Percentiles rank a stretch among this genome's conserved stretches.
Evolutionary conservation across 306 rosid species (phyloP).

Genomic region (Inga oerstediana): DNA sequence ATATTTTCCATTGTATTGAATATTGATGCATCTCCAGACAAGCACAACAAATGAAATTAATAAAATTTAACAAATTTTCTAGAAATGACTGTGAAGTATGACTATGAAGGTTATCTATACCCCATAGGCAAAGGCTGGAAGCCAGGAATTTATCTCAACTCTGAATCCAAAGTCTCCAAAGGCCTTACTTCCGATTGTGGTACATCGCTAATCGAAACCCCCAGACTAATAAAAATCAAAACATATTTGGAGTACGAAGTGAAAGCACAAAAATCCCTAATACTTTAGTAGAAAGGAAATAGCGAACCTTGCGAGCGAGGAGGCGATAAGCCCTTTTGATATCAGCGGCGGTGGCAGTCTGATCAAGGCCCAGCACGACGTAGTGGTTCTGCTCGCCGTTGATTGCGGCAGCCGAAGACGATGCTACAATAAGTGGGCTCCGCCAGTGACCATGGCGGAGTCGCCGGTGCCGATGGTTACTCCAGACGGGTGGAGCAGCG

Average conservation of each 20-base stretch:
- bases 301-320: constrained; percentile 82
- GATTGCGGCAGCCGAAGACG: constrained; percentile 42
- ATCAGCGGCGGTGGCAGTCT: constrained; percentile 56
- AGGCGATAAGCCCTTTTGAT: constrained; percentile 90
- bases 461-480: constrained; percentile 26
- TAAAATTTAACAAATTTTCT: background rate
- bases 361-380: constrained; percentile 64
- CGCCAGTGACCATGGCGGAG: constrained; percentile 22
- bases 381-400: constrained; percentile 63
- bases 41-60: background rate
- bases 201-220: background rate
- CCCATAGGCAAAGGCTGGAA: background rate
- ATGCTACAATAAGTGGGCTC: constrained; percentile 35
- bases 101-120: background rate
- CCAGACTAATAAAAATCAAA: background rate
- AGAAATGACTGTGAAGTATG: background rate
- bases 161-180: background rate
- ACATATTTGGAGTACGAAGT: background rate
- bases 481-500: constrained; percentile 34
- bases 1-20: background rate
- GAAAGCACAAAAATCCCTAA: background rate
- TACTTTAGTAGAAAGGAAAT: background rate
- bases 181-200: background rate
- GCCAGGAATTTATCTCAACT: background rate
- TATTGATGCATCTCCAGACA: background rate